Base-by-base conservation (phyloP, 2,329 filamentous ascomycete genomes). In the Trichophyton mentagrophytes region DNA sequence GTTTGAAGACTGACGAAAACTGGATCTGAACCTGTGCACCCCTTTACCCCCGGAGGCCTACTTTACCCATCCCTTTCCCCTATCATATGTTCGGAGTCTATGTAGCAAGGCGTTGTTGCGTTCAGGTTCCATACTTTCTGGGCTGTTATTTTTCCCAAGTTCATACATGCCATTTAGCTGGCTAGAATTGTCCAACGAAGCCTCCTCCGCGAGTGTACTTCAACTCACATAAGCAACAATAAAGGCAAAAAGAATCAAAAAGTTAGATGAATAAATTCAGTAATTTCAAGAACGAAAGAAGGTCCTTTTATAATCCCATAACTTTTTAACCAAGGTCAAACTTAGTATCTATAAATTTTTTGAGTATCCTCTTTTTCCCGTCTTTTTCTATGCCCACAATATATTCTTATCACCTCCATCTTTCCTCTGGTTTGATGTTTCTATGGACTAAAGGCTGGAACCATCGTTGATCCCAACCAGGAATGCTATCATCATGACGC, bases 1-100 rank as follows among this genome's bases (percentile, higher is more conserved):
- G 78, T 99, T 99, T 74, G 90, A 96, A 1, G 89, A 95, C 69
- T 95, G 83, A 76, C 42, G 27, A 36, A 20, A 17, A 9, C 8
- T 1, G 11, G 33, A 38, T 15, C n/a, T 9, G 3, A 55, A 1
- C n/a, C 30, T 27, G 1, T n/a, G 25, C 6, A 17, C 38, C n/a
- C 33, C 5, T 36, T 36, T 30, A 20, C 11, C 30, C 33, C n/a
- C n/a, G 25, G 51, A 13, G 30, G 51, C 51, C 20, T 36, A 17
- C 15, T 30, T 4, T 55, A 36, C 33, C 17, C 9, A 9, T 15
- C 6, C 5, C 27, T 9, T 55, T 55, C 13, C 22, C 46, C 22
- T 38, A 6, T 51, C 2, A n/a, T 51, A 25, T 51, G 11, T 55
- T 30, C 36, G 51, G 51, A 36, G 51, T 55, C 51, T 9, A 36